These are phyloP conservation scores for Cystobasidiaceae sp. DNA, from an alignment of 1,284 basidiomycete genomes.

Conservation along the genomic window DNA sequence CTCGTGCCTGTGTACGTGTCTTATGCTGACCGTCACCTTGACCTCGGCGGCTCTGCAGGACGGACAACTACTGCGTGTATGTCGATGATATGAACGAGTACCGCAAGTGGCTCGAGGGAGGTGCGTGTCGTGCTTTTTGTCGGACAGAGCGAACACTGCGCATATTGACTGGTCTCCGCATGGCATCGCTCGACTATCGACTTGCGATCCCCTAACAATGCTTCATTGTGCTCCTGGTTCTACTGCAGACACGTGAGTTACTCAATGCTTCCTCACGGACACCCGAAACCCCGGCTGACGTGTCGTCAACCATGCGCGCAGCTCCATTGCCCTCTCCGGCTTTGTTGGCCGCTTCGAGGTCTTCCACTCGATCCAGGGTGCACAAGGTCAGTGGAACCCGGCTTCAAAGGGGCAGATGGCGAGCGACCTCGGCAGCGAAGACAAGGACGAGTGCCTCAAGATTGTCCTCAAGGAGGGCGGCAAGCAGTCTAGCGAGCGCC, in stretches of 20 bases:
- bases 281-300: too few relatives aligned
- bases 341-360: constrained; percentile 29
- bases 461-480: constrained; percentile 14
- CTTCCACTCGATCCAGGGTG: constrained; percentile 19
- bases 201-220: background rate
- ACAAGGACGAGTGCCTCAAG: constrained; percentile 17
- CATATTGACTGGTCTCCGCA: background rate
- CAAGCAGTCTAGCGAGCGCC: background rate
- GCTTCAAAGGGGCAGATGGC: constrained; percentile 22
- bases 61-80: constrained; percentile 28
- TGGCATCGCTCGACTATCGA: background rate
- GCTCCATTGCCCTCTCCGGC: constrained; percentile 17
- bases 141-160: too few relatives aligned
- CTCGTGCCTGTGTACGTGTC: too few relatives aligned
- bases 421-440: constrained; percentile 14
- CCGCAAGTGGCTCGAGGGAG: constrained; percentile 28
- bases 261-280: too few relatives aligned
- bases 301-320: too few relatives aligned
- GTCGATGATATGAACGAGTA: constrained; percentile 20
- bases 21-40: too few relatives aligned
- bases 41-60: background rate
- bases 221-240: background rate
- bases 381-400: constrained; percentile 19
- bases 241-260: constrained; percentile 11
- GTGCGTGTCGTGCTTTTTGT: constrained; percentile 14